Percentiles rank a stretch among this genome's conserved stretches.
These are phyloP conservation scores for Alternaria atra DNA, from an alignment of 2,329 filamentous ascomycete genomes.

Conservation along the genomic window DNA sequence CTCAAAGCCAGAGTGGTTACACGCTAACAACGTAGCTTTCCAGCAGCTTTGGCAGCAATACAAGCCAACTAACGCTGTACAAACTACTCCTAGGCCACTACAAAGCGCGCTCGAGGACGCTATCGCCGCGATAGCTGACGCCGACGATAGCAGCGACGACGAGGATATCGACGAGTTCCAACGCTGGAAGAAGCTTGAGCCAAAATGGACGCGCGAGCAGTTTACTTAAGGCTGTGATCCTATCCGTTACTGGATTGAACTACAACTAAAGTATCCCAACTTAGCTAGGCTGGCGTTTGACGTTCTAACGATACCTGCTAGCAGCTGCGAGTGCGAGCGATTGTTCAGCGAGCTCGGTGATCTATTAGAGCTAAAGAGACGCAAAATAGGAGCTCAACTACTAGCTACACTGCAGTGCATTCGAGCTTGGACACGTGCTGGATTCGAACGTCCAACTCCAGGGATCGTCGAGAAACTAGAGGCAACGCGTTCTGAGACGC, in stretches of 20 bases:
- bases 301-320: not conserved
- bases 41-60: not conserved
- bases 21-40: not conserved
- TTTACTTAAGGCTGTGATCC: slow-evolving; percentile 2
- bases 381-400: not conserved
- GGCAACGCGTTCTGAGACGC: no score
- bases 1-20: no score
- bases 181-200: slow-evolving; percentile 8
- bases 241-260: slow-evolving; percentile 4
- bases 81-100: not conserved
- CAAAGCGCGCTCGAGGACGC: slow-evolving; percentile 6
- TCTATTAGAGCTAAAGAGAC: slow-evolving; percentile 1
- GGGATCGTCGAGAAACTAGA: no score
- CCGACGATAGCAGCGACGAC: slow-evolving; percentile 6
- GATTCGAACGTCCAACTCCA: no score
- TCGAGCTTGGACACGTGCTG: not conserved
- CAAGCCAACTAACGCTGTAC: slow-evolving; percentile 1
- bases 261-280: slow-evolving; percentile 4
- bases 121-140: slow-evolving; percentile 6
- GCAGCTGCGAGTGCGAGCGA: slow-evolving; percentile 4
- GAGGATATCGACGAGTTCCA: slow-evolving; percentile 9
- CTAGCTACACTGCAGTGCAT: slow-evolving; percentile 3
- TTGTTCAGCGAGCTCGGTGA: slow-evolving; percentile 4
- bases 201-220: slow-evolving; percentile 9
- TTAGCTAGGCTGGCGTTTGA: slow-evolving; percentile 1